Percentiles rank a stretch among this genome's conserved stretches.
phyloP scores from a whole-genome alignment of 352 stramenopile genomes.

The Phytopythium boreale region DNA sequence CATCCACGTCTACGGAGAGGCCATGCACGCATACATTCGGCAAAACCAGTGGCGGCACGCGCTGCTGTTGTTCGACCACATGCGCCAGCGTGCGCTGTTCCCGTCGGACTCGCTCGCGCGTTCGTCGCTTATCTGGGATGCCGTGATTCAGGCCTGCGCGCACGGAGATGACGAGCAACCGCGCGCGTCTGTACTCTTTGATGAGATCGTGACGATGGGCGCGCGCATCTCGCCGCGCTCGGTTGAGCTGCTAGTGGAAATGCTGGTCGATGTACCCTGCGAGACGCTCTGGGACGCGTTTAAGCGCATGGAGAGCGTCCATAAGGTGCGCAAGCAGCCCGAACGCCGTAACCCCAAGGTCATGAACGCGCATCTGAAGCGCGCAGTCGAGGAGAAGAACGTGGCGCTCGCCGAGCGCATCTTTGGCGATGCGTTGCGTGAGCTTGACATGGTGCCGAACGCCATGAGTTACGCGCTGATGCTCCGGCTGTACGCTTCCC shows the following conservation, averaged over 20 bases:
- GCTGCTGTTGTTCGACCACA: constrained; percentile 72
- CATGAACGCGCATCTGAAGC: constrained; percentile 61
- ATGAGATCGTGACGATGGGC: constrained; percentile 35
- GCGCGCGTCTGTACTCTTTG: constrained; percentile 39
- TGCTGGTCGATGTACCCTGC: constrained; percentile 36
- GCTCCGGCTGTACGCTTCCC: constrained; percentile 53
- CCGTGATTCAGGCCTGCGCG: constrained; percentile 47
- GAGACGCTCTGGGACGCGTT: constrained; percentile 60
- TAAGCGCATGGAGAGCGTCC: constrained; percentile 39
- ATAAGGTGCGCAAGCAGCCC: constrained; percentile 26
- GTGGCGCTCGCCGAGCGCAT: constrained; percentile 49
- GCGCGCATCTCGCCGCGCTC: constrained; percentile 42
- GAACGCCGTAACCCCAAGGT: constrained; percentile 28
- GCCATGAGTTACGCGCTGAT: constrained; percentile 77
- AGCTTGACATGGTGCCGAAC: constrained; percentile 44
- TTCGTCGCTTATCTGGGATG: constrained; percentile 64
- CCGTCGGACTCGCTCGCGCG: constrained; percentile 24
- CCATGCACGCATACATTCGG: constrained; percentile 64
- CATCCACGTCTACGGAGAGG: constrained; percentile 68
- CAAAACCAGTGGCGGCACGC: constrained; percentile 64
- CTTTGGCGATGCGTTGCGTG: constrained; percentile 30
- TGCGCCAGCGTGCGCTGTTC: constrained; percentile 55
- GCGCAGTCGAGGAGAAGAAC: constrained; percentile 51
- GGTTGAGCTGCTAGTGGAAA: constrained; percentile 42
- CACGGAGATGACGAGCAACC: constrained; percentile 37